Base-by-base conservation (phyloP, 2,329 filamentous ascomycete genomes). In the Ceratocystis albifundus region DNA sequence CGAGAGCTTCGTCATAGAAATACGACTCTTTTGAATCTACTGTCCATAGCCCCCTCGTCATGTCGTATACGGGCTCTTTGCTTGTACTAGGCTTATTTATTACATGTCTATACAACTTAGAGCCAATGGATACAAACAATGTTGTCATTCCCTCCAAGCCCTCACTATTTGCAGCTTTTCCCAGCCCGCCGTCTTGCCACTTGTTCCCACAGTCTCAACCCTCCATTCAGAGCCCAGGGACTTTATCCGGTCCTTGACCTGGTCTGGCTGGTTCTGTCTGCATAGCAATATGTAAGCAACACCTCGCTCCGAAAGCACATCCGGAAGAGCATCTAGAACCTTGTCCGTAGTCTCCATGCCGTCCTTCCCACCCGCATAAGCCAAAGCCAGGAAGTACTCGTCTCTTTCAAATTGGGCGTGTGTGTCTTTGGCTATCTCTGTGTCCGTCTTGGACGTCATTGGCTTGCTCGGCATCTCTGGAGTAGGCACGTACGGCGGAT, bases 401-500 rank as follows among this genome's bases (percentile, higher is more conserved):
- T 96, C 91, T 67, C 86, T 83, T 66, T 92, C 89, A 70, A 90
- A 96, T 8, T 76, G 75, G 50, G 73, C 77, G 70, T 72, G 69
- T 45, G 76, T 70, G 32, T 66, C 74, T 65, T 75, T 71, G 73
- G 28, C 4, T 28, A 12, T 53, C 53, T 6, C 45, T 28, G 68
- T 10, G 71, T 73, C 65, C 70, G 68, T 10, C 71, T 68, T 71
- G 65, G 69, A 72, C 22, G 73, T 80, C 36, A 22, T 44, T 4
- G 50, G 67, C 45, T 82, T 75, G 28, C 76, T 74, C 0, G 93
- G 92, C 68, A 95, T 77, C 50, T 85, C 83, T 30, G 87, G 82
- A 1, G 92, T 95, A 1, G 94, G 94, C 15, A 99, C 94, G 74
- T 99, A 99, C 0, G 94, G 94, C 65, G 94, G 94, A 74, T 99